Conservation (phyloP, 2,329 filamentous ascomycete species). For the Aspergillus arachidicola region DNA sequence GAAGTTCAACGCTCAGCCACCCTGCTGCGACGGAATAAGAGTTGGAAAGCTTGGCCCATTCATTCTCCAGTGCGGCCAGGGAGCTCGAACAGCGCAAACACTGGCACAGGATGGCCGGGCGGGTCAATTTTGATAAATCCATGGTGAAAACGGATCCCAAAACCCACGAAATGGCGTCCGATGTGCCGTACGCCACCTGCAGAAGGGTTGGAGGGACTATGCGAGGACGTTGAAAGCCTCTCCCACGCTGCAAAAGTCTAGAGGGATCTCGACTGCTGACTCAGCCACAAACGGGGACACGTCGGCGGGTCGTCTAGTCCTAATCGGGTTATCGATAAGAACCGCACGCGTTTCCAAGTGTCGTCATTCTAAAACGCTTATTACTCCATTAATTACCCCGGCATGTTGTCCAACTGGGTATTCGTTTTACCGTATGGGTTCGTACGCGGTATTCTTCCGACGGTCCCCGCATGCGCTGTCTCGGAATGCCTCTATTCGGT, state of each 20-base stretch:
- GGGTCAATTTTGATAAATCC: constrained; percentile 39
- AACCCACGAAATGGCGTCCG: constrained; percentile 9
- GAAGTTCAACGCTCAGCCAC: constrained; percentile 42
- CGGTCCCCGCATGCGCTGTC: not conserved
- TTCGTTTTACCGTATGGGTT: not conserved
- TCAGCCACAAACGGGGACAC: constrained; percentile 29
- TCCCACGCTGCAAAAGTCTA: constrained; percentile 21
- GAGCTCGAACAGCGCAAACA: constrained; percentile 44
- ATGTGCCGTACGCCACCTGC: constrained; percentile 13
- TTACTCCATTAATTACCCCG: not conserved
- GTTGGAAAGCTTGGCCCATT: constrained; percentile 43
- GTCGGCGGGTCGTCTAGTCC: constrained; percentile 21
- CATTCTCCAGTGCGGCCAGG: constrained; percentile 44
- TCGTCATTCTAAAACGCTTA: constrained; percentile 10
- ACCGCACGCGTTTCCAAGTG: constrained; percentile 6
- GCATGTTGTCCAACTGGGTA: constrained; percentile 2
- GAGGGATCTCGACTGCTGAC: constrained; percentile 31
- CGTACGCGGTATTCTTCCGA: not conserved
- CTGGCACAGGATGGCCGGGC: constrained; percentile 42
- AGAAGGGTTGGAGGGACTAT: constrained; percentile 8
- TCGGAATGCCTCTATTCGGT: not conserved
- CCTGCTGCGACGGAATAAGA: constrained; percentile 39
- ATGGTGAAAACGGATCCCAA: constrained; percentile 22
- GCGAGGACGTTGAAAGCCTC: constrained; percentile 3
- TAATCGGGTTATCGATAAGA: constrained; percentile 26